Conservation (phyloP, 2,329 filamentous ascomycete species). For the Colletotrichum nymphaeae region DNA sequence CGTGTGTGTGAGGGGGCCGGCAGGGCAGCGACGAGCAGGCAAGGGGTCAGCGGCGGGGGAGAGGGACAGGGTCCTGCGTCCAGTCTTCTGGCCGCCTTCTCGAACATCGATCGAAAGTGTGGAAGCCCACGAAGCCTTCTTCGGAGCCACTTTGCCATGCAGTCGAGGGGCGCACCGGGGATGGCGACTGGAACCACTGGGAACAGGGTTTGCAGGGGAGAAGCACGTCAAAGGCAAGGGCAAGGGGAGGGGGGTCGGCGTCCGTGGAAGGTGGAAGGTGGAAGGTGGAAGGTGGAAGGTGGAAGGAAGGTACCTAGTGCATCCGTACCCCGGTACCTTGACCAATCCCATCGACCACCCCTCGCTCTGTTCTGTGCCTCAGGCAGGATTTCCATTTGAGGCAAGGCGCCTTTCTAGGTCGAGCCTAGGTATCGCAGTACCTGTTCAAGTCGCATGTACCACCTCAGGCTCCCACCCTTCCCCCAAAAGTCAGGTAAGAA, state of each 20-base stretch:
- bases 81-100: constrained; percentile 34
- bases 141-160: constrained; percentile 1
- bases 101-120: constrained; percentile 37
- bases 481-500: no score
- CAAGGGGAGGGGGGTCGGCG: neutral
- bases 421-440: neutral
- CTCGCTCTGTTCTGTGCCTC: neutral
- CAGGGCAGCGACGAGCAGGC: neutral
- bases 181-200: constrained; percentile 26
- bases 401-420: neutral
- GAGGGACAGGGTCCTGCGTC: constrained; percentile 17
- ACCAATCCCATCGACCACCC: neutral
- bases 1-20: neutral
- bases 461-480: no score
- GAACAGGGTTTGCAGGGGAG: constrained; percentile 34
- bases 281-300: neutral
- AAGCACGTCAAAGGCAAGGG: constrained; percentile 15
- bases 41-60: neutral
- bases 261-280: neutral
- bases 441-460: no score
- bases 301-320: neutral
- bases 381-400: neutral
- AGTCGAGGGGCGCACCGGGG: constrained; percentile 6
- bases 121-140: constrained; percentile 32
- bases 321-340: neutral